These are phyloP conservation scores for Evansstolkia leycettana DNA, from an alignment of 495 filamentous ascomycete genomes.

Conservation along the genomic window DNA sequence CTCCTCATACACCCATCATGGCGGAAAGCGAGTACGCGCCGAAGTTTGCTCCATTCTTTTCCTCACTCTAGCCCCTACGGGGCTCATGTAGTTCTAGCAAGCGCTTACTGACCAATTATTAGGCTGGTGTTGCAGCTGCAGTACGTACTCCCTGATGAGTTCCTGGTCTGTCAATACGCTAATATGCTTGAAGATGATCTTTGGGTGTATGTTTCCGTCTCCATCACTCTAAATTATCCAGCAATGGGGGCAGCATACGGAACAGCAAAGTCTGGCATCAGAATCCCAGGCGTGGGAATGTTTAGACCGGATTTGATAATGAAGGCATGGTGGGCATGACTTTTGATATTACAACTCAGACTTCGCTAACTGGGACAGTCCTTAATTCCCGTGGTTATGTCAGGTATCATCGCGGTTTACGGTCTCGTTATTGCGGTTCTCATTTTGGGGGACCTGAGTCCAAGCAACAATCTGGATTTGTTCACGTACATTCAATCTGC, in stretches of 20 bases:
- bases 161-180: slow-evolving; percentile 7
- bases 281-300: slow-evolving; percentile 86
- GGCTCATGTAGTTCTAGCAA: no score
- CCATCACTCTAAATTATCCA: slow-evolving; percentile 24
- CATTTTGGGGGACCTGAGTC: slow-evolving; percentile 74
- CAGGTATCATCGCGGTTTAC: slow-evolving; percentile 98
- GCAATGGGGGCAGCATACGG: slow-evolving; percentile 92
- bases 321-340: slow-evolving; percentile 50
- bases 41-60: slow-evolving; percentile 93
- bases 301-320: slow-evolving; percentile 94
- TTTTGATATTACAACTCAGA: background rate
- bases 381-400: slow-evolving; percentile 96
- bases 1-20: no score
- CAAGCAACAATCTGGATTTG: slow-evolving; percentile 55
- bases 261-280: slow-evolving; percentile 95
- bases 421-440: slow-evolving; percentile 91
- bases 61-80: slow-evolving; percentile 36
- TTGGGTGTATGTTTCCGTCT: slow-evolving; percentile 59
- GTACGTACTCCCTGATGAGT: slow-evolving; percentile 49
- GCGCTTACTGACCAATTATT: slow-evolving; percentile 8
- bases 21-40: slow-evolving; percentile 60
- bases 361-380: slow-evolving; percentile 40
- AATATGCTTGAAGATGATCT: slow-evolving; percentile 52
- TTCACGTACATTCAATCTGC: slow-evolving; percentile 64
- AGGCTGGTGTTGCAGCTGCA: slow-evolving; percentile 83